These are phyloP conservation scores for Arabidopsis thaliana DNA, from an alignment of 345 rosid genomes.

Conservation along the genomic window DNA sequence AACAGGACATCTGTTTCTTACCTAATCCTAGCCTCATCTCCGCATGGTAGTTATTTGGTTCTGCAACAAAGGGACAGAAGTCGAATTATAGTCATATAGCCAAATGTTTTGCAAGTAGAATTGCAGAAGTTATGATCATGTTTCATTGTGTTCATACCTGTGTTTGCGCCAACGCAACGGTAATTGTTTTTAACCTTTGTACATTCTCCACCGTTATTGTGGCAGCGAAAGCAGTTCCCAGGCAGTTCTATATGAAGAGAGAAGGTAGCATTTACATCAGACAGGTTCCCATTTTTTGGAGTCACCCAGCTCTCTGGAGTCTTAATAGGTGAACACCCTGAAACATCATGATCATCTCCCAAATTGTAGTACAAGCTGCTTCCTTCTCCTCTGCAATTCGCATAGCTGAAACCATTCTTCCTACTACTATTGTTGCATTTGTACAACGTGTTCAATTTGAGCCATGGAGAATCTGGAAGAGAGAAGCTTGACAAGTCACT, in stretches of 20 bases:
- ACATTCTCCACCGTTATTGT: constrained; percentile 26
- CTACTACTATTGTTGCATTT: constrained; percentile 34
- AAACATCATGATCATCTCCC: neutral
- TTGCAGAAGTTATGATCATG: neutral
- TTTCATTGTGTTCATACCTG: constrained; percentile 31
- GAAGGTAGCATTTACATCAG: constrained; percentile 30
- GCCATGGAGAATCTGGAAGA: constrained; percentile 44
- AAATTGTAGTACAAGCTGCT: neutral
- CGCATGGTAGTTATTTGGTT: neutral
- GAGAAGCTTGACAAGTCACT: constrained; percentile 40
- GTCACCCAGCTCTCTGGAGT: constrained; percentile 17
- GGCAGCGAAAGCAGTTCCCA: constrained; percentile 13
- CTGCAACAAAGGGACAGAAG: constrained; percentile 22
- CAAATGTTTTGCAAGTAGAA: constrained; percentile 12
- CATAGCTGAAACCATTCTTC: neutral
- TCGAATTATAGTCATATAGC: neutral
- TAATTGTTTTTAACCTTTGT: neutral
- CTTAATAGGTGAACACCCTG: constrained; percentile 43
- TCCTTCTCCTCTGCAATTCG: constrained; percentile 28
- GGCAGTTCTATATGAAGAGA: neutral
- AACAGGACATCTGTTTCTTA: constrained; percentile 26
- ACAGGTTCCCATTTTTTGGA: neutral
- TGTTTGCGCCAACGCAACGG: constrained; percentile 21
- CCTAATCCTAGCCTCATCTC: constrained; percentile 33
- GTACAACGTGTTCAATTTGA: constrained; percentile 26